Base-by-base conservation (phyloP, 2,329 filamentous ascomycete genomes). In the Colletotrichum australisinense region DNA sequence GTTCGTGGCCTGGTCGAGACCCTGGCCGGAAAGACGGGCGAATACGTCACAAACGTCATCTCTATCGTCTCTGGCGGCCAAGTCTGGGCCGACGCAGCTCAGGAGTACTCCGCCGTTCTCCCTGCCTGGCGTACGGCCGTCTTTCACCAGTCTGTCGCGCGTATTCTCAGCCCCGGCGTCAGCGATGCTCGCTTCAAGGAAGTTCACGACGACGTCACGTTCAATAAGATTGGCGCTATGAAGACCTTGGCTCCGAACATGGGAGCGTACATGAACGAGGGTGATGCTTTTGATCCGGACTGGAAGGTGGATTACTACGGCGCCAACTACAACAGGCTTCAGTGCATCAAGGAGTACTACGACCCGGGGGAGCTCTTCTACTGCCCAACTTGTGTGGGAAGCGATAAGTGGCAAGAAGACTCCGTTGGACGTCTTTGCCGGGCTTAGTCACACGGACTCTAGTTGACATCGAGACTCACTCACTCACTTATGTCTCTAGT, bases 201-300 rank as follows among this genome's bases (percentile, higher is more conserved):
- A 6, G 72, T 78, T 22, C 73, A 75, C 42, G 74, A 80, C 63
- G 77, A 80, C 65, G 65, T 80, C 32, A 81, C 79, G 3, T 78
- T 73, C 42, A 75, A 78, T 60, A 80, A 80, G 72, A 79, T 77
- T 32, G 78, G 72, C 22, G 79, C 79, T 9, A 75, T 81, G 7
- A 80, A 82, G 68, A 77, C 76, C 4, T 74, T 86, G 19, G 81
- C 83, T 2, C 84, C 84, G 1, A 75, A 81, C 55, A 83, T 81
- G 7, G 85, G 84, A 4, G 79, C 79, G 4, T 86, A 86, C 75
- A 80, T 85, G 76, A 86, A 86, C 66, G 85, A 86, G 75, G 84
- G 79, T 14, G 80, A 85, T 74, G 67, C 78, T 1, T 75, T 81
- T 24, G 81, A 84, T 65, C 79, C 81, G 2, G 72, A 82, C 32